Evolutionary conservation across 1,284 basidiomycete species (phyloP), one percentile per base, ranked within the genome.

Genomic region (Ustilago shanxiensis): DNA sequence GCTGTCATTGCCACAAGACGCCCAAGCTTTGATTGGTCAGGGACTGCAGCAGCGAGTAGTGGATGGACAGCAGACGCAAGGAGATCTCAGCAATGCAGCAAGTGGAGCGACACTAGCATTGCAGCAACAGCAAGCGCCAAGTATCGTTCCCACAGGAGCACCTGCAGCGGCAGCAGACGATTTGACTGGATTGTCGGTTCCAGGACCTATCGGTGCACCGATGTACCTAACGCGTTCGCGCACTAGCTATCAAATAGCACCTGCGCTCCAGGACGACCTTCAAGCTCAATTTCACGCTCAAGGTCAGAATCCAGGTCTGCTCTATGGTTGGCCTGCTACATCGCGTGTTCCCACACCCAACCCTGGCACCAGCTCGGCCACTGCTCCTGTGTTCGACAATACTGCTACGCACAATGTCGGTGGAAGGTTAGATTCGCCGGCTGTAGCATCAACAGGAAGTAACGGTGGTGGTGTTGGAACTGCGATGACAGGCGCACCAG

Each of bases 171-270:
- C 59, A 0, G 31, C 29, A 2, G 62, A 68, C 10, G 71, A 73
- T 44, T 20, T n/a, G 8, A 16, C 50, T 37, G 24, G 28, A 2
- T 16, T 69, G 18, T 70, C 60, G 2, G 65, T 76, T 2, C 73
- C 73, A 1, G 73, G 73, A 4, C 73, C 73, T 3, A 71, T 76
- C 37, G 73, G 73, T 3, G 73, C 73, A 20, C 68, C 73, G 10
- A 76, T 76, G 73, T 60, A 60, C 28, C 68, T 71, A n/a, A 31
- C 58, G 4, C 60, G 64, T 7, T 56, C 64, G 14, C 60, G 65
- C 16, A 35, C 45, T 7, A 65, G 54, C 53, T 71, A 56, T n/a
- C 66, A 61, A 22, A 45, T 67, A 13, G 35, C 44, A 2, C 49
- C 72, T 29, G 61, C 67, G 16, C 47, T 67, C 0, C 68, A 71